Base-by-base conservation (phyloP, 2,329 filamentous ascomycete species). In the Davidsoniella australis region DNA sequence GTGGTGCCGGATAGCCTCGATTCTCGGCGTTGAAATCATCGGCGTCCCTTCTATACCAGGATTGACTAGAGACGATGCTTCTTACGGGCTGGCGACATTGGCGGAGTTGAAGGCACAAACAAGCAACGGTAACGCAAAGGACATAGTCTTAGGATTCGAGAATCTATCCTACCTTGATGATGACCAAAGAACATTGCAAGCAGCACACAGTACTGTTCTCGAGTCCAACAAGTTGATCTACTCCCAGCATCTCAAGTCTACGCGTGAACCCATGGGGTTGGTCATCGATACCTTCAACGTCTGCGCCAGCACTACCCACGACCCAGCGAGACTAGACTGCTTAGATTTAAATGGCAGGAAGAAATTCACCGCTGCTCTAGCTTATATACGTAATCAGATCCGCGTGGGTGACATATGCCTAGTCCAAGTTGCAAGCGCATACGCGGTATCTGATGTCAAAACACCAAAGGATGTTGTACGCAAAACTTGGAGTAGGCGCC, bases 251-350 rank as follows among this genome's bases (percentile, higher is more conserved):
- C 12, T 12, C 12, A 33, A 33, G 29, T 12, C 29, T 33, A 33
- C 9, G 12, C 29, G 8, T 33, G 8, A 33, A 9, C 29, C 29
- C 29, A 33, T 58, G 43, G 48, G n/a, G 20, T 36, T 50, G 16
- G 45, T 65, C 2, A 53, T 55, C 16, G 58, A 64, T 18, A 60
- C 58, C 2, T 61, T 62, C 37, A 56, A 60, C 47, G 53, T 61
- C 16, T 54, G 53, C 45, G 57, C 52, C 26, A 40, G 49, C 36
- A 47, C 39, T 4, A 38, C 43, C 12, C 44, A 39, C 9, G 45
- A 51, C n/a, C 45, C 45, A 14, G 43, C 45, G 7, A 33, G 29
- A 8, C 3, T 7, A 10, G 36, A n/a, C 2, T 44, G 40, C 5
- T 45, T 45, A 14, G 29, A 20, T 9, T 14, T n/a, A 5, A 33